A percentile compares a stretch with the other conserved stretches of the same genome.
phyloP scores from a whole-genome alignment of 345 rosid genomes.

The Eutrema japonicum region DNA sequence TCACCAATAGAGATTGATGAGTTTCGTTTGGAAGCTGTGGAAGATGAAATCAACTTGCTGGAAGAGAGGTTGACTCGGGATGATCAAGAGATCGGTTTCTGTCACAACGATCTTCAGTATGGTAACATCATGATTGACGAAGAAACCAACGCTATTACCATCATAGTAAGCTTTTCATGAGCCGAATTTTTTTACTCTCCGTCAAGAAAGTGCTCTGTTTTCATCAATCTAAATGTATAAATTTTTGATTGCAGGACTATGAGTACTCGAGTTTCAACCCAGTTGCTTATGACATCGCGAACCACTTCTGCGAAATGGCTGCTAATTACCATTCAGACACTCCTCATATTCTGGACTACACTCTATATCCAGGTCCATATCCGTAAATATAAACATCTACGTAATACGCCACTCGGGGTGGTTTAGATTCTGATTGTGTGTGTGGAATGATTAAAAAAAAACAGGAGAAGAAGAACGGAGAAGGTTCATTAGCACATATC shows the following conservation, averaged over 20 bases:
- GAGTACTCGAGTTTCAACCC: slow-evolving; percentile 94
- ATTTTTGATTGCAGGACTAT: slow-evolving; percentile 61
- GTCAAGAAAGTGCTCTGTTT: slow-evolving; percentile 30
- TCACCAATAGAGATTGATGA: slow-evolving; percentile 54
- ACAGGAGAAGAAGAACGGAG: slow-evolving; percentile 71
- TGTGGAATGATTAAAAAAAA: slow-evolving; percentile 18
- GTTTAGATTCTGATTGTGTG: slow-evolving; percentile 26
- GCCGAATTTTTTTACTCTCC: background rate
- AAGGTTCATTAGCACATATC: slow-evolving; percentile 64
- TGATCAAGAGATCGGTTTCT: slow-evolving; percentile 72
- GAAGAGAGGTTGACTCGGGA: slow-evolving; percentile 56
- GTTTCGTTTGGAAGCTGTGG: slow-evolving; percentile 59
- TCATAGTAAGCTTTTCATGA: slow-evolving; percentile 66
- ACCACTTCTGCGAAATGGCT: slow-evolving; percentile 96
- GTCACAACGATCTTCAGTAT: slow-evolving; percentile 96
- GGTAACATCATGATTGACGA: slow-evolving; percentile 98
- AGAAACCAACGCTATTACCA: slow-evolving; percentile 66
- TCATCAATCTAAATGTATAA: background rate
- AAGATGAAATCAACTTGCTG: slow-evolving; percentile 60
- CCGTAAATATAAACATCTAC: background rate
- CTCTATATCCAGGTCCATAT: slow-evolving; percentile 69
- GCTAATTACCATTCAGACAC: slow-evolving; percentile 89
- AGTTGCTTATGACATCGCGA: slow-evolving; percentile 86
- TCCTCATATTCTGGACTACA: slow-evolving; percentile 80
- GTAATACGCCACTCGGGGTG: background rate